These are phyloP conservation scores for Telfairia occidentalis DNA, from an alignment of 331 rosid genomes.

Conservation along the genomic window DNA sequence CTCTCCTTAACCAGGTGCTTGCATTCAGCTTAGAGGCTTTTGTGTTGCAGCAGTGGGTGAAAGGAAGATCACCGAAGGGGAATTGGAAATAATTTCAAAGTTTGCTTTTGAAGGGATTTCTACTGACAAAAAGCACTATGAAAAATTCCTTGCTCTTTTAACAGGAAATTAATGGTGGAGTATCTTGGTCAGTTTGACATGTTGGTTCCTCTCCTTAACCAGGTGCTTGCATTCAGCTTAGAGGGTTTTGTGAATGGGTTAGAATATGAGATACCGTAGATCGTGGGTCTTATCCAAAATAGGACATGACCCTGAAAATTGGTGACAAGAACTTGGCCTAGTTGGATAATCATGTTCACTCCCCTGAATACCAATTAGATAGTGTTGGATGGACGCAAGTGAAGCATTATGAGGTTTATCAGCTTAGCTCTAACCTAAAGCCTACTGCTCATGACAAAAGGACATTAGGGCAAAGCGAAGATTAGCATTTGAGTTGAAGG, in stretches of 20 bases:
- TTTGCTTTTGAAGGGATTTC: neutral
- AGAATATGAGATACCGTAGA: neutral
- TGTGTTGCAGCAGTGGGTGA: neutral
- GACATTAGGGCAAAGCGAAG: neutral
- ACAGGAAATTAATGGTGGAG: neutral
- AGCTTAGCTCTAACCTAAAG: neutral
- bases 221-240: neutral
- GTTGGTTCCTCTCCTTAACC: neutral
- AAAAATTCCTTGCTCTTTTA: neutral
- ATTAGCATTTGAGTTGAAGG: neutral
- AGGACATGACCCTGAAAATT: neutral
- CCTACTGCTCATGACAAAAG: neutral
- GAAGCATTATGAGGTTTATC: neutral
- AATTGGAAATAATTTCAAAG: neutral
- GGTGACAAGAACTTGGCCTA: neutral
- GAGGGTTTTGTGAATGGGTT: neutral
- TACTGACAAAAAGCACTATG: neutral
- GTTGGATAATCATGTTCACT: neutral
- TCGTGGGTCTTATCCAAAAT: neutral
- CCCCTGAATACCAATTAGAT: neutral
- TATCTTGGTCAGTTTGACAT: neutral
- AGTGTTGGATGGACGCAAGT: neutral
- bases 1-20: neutral
- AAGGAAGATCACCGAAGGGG: neutral
- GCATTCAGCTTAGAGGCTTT: neutral